Percentiles rank a stretch among this genome's conserved stretches.
These are phyloP conservation scores for Lachnellula subtilissima DNA, from an alignment of 2,329 filamentous ascomycete genomes.

Conservation along the genomic window DNA sequence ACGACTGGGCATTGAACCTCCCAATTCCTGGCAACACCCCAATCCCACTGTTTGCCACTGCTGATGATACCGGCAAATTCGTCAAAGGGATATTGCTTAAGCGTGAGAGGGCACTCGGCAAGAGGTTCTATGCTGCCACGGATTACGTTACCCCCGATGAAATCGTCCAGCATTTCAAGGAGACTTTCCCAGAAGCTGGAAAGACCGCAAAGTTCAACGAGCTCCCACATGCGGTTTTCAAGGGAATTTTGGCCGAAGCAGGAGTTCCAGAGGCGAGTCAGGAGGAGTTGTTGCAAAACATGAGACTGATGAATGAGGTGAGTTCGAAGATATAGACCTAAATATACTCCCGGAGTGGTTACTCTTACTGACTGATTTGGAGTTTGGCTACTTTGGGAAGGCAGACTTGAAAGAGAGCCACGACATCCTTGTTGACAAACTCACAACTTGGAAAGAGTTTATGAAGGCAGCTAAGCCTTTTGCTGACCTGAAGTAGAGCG, in stretches of 20 bases:
- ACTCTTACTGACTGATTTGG: neutral
- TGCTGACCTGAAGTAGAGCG: constrained; percentile 33
- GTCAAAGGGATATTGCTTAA: constrained; percentile 30
- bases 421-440: constrained; percentile 34
- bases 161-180: constrained; percentile 38
- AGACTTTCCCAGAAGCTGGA: constrained; percentile 37
- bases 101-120: constrained; percentile 37
- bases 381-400: constrained; percentile 48
- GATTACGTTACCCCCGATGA: constrained; percentile 38
- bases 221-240: constrained; percentile 39
- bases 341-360: neutral
- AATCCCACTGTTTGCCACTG: constrained; percentile 33
- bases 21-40: constrained; percentile 28
- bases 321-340: neutral
- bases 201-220: constrained; percentile 34
- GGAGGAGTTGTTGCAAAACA: constrained; percentile 50
- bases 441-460: constrained; percentile 41
- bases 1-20: constrained; percentile 28
- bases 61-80: constrained; percentile 33
- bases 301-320: constrained; percentile 43
- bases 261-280: constrained; percentile 38
- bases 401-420: constrained; percentile 37
- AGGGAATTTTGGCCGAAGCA: constrained; percentile 30
- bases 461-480: constrained; percentile 33
- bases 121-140: constrained; percentile 40